A percentile compares a stretch with the other conserved stretches of the same genome.
Conservation (phyloP, 1,284 basidiomycete genomes). For the Jaminaea rosea region DNA sequence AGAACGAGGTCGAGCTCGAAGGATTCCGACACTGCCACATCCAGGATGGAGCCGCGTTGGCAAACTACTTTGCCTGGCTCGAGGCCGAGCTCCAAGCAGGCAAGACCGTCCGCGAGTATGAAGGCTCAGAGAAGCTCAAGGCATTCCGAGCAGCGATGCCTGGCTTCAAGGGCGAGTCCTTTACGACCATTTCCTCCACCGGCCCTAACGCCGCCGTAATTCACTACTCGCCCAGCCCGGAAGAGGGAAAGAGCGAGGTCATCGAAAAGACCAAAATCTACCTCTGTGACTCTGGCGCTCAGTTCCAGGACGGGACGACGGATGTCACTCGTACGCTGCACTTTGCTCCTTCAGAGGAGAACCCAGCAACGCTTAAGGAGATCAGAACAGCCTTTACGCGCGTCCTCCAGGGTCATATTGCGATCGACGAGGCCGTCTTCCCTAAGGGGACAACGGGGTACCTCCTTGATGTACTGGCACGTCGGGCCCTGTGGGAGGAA, state of each 20-base stretch:
- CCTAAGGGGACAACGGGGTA: slow-evolving; percentile 75
- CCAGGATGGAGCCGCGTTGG: slow-evolving; percentile 81
- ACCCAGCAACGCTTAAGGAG: slow-evolving; percentile 47
- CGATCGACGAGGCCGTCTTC: slow-evolving; percentile 75
- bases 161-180: slow-evolving; percentile 77
- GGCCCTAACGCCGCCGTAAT: slow-evolving; percentile 90
- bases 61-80: slow-evolving; percentile 74
- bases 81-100: slow-evolving; percentile 68
- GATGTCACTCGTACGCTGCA: slow-evolving; percentile 80
- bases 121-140: slow-evolving; percentile 71
- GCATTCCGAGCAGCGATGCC: slow-evolving; percentile 67
- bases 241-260: slow-evolving; percentile 57
- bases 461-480: slow-evolving; percentile 71
- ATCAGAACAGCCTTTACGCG: slow-evolving; percentile 83
- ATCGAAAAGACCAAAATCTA: slow-evolving; percentile 60
- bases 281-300: slow-evolving; percentile 84
- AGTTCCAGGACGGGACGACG: slow-evolving; percentile 87
- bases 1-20: slow-evolving; percentile 74
- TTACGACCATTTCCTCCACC: slow-evolving; percentile 76
- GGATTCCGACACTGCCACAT: slow-evolving; percentile 85
- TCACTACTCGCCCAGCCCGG: slow-evolving; percentile 76
- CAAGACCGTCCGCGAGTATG: slow-evolving; percentile 65
- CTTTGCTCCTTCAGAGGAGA: slow-evolving; percentile 66
- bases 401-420: slow-evolving; percentile 90
- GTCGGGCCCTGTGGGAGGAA: slow-evolving; percentile 79